Base-by-base conservation (phyloP, 148 eudicot species). In the Chenopodium berlandieri region DNA sequence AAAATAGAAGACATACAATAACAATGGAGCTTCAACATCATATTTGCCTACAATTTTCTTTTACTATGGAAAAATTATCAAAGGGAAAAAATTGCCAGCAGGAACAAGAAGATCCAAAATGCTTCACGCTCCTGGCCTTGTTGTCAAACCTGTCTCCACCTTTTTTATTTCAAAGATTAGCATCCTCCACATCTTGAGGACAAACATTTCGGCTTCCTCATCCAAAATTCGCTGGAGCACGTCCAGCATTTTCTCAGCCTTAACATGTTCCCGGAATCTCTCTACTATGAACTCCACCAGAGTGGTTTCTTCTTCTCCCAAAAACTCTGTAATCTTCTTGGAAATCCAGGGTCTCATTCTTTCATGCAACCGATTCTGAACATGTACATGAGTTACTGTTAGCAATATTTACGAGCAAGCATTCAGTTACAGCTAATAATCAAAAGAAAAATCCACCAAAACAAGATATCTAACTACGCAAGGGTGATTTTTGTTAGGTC, bases 121-220 rank as follows among this genome's bases (percentile, higher is more conserved):
- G 31, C 68, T 60, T 87, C 88, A 92, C 73, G 91, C 86, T 74
- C 83, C 85, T 7, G 90, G 77, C 83, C 76, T 91, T 47, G 84
- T 54, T 70, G 91, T 89, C 75, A 96, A 85, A 75, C 99, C 99
- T 0, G 92, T 90, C 89, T 94, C 98, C 56, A 94, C 92, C 83
- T 86, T 89, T 88, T 94, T 92, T 77, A 94, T 89, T 85, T 94
- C 98, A 76, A 94, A 96, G 44, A 94, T 96, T 58, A 96, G 99
- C 98, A 96, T 96, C 84, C 98, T 91, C 98, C 98, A 96, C 99
- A 96, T 94, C 87, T 96, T 94, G 19, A 96, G 92, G 76, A 96
- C 99, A 87, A 96, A 96, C 99, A 94, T 94, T 84, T 96, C 98
- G 19, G 99, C 97, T 89, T 94, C 98, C 76, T 94, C 99, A 66